A percentile compares a stretch with the other conserved stretches of the same genome.
phyloP scores from a whole-genome alignment of 305 asterid genomes.

The Fraxinus xanthoxyloides region DNA sequence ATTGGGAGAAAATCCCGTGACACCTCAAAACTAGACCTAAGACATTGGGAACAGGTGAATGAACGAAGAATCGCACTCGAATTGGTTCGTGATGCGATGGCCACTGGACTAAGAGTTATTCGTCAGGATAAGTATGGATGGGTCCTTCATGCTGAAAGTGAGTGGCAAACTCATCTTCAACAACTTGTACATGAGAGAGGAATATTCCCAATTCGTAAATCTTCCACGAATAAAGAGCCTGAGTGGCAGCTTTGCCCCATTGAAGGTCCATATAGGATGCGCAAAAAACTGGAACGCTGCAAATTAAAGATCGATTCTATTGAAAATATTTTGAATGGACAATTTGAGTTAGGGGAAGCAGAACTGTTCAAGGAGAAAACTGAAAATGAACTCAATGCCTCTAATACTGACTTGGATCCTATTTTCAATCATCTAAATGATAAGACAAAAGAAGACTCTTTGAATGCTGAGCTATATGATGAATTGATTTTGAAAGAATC shows the following conservation, averaged over 20 bases:
- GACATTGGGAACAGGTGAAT: conserved; percentile 97
- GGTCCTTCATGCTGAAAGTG: conserved; percentile 99
- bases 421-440: conserved; percentile 66
- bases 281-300: conserved; percentile 87
- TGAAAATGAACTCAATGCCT: conserved; percentile 51
- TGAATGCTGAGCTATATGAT: conserved; percentile 61
- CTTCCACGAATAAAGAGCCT: conserved; percentile 55
- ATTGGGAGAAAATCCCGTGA: conserved; percentile 76
- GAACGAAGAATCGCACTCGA: conserved; percentile 96
- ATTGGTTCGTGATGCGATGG: conserved; percentile 95
- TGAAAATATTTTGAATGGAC: conserved; percentile 65
- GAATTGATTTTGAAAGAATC: conserved; percentile 69
- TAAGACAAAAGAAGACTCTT: conserved; percentile 58
- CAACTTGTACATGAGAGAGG: conserved; percentile 98
- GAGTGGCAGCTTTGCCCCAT: conserved; percentile 99
- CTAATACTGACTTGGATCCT: conserved; percentile 59
- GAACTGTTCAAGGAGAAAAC: conserved; percentile 66
- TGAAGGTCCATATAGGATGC: conserved; percentile 99
- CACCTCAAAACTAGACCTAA: conserved; percentile 62
- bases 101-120: conserved; percentile 91
- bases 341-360: conserved; percentile 59
- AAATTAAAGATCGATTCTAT: conserved; percentile 74
- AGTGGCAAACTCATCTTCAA: conserved; percentile 96
- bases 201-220: conserved; percentile 68
- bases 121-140: conserved; percentile 99